These are phyloP conservation scores for Xylaria nigripes DNA, from an alignment of 495 filamentous ascomycete genomes.

Conservation along the genomic window DNA sequence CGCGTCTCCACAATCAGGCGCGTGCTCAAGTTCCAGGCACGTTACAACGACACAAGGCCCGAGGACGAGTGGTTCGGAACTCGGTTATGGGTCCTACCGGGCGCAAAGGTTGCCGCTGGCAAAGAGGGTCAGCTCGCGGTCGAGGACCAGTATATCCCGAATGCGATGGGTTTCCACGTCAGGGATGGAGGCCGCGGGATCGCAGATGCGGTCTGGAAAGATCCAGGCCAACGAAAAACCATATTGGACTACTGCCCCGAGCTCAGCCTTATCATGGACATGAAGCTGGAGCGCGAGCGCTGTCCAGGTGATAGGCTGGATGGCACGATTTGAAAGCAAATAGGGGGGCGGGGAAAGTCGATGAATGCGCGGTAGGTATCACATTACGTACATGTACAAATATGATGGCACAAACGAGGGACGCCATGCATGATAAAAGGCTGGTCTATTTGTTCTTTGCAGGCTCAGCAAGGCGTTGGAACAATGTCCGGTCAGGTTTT, in stretches of 20 bases:
- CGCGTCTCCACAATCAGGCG: slow-evolving; percentile 35
- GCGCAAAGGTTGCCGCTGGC: slow-evolving; percentile 35
- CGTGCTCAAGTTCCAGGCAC: slow-evolving; percentile 35
- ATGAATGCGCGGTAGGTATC: not conserved
- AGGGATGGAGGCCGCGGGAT: slow-evolving; percentile 30
- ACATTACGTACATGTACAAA: not conserved
- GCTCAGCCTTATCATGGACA: slow-evolving; percentile 24
- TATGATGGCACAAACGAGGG: not conserved
- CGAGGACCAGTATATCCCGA: slow-evolving; percentile 36
- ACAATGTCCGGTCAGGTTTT: not conserved
- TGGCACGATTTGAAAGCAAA: slow-evolving; percentile 9
- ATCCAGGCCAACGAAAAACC: slow-evolving; percentile 27
- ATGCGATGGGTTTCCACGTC: slow-evolving; percentile 44
- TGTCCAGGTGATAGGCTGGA: slow-evolving; percentile 26
- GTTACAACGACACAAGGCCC: slow-evolving; percentile 36
- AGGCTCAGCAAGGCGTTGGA: not conserved
- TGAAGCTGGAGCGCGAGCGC: slow-evolving; percentile 37
- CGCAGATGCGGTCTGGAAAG: slow-evolving; percentile 34
- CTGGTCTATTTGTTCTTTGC: slow-evolving; percentile 14
- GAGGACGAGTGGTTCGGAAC: slow-evolving; percentile 46
- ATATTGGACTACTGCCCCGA: slow-evolving; percentile 46
- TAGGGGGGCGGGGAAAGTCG: not conserved
- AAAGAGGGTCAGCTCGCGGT: slow-evolving; percentile 35
- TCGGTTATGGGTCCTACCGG: slow-evolving; percentile 35
- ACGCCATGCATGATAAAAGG: slow-evolving; percentile 14